Conservation (phyloP, 352 stramenopile species). For the Phytophthora nicotianae region DNA sequence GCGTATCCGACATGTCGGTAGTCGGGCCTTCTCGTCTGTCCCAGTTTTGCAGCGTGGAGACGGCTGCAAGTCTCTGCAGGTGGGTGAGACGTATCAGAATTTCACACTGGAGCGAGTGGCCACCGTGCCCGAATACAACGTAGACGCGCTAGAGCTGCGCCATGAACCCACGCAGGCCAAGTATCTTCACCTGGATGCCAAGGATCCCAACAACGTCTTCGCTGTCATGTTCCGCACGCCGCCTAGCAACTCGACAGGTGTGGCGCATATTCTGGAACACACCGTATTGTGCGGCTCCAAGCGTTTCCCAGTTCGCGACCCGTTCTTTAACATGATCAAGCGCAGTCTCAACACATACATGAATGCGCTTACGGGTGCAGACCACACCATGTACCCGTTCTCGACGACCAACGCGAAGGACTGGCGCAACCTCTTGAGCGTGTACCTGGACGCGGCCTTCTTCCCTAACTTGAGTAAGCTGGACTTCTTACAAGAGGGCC, state of each 20-base stretch:
- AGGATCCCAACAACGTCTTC: conserved; percentile 89
- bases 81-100: conserved; percentile 77
- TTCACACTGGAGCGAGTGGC: conserved; percentile 68
- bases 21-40: conserved; percentile 1
- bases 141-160: conserved; percentile 79
- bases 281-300: conserved; percentile 94
- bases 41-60: conserved; percentile 46
- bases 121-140: conserved; percentile 80
- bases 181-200: conserved; percentile 86
- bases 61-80: conserved; percentile 58
- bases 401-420: conserved; percentile 97
- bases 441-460: conserved; percentile 98
- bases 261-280: conserved; percentile 99
- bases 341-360: conserved; percentile 99
- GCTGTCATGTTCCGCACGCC: conserved; percentile 98
- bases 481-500: conserved; percentile 85
- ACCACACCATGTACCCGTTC: conserved; percentile 99
- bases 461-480: conserved; percentile 89
- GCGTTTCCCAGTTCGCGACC: conserved; percentile 98
- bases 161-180: conserved; percentile 73
- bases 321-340: conserved; percentile 99
- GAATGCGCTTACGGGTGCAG: conserved; percentile 99
- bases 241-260: conserved; percentile 94
- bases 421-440: conserved; percentile 97
- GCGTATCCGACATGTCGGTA: neutral